Conservation (phyloP, 306 rosid genomes). For the Cicer yamashitae region DNA sequence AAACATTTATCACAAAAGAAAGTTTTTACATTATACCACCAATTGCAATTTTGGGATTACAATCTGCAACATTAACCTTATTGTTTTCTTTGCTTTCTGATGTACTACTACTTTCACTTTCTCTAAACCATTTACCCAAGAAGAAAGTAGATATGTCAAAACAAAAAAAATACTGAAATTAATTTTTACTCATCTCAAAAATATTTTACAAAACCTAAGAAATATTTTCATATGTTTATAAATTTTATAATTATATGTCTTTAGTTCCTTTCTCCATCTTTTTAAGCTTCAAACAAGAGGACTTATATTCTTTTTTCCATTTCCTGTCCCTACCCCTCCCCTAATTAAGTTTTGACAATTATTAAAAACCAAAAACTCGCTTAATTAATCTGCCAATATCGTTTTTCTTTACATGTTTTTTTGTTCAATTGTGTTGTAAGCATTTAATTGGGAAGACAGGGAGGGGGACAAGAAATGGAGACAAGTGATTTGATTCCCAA, state of each 20-base stretch:
- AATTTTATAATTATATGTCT: constrained; percentile 7
- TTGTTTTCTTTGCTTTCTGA: neutral
- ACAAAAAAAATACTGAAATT: neutral
- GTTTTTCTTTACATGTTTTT: neutral
- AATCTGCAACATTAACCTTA: constrained; percentile 7
- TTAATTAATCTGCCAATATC: neutral
- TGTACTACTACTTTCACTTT: neutral
- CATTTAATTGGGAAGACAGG: constrained; percentile 12
- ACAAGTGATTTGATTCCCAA: constrained; percentile 33
- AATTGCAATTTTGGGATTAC: constrained; percentile 9
- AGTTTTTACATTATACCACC: neutral
- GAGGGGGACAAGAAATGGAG: neutral
- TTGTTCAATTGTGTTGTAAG: neutral
- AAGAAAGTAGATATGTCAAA: constrained; percentile 1
- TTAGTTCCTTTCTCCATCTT: neutral
- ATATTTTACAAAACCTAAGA: neutral
- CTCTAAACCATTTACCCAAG: constrained; percentile 3
- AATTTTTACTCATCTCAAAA: neutral
- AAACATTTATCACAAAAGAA: constrained; percentile 12
- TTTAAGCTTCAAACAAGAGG: constrained; percentile 7
- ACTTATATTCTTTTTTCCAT: neutral
- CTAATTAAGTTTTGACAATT: constrained; percentile 24
- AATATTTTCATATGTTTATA: neutral
- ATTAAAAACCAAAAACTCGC: neutral
- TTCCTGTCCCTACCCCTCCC: constrained; percentile 3